Evolutionary conservation across 176 grass and related monocot species (phyloP).

Genomic region (Chloris gayana): DNA sequence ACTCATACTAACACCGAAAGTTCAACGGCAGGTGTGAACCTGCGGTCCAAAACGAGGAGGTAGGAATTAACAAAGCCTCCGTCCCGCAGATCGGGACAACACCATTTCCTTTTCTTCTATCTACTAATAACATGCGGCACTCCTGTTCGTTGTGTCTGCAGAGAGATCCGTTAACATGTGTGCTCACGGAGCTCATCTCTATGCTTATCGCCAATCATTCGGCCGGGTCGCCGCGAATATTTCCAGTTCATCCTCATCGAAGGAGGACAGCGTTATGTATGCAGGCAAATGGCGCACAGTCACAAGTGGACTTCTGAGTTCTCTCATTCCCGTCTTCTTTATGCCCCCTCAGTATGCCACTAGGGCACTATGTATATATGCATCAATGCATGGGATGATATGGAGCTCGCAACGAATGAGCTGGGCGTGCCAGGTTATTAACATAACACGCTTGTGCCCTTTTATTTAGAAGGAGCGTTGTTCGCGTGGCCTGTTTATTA

Average conservation of each 20-base stretch:
- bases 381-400: background rate
- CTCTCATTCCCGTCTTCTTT: background rate
- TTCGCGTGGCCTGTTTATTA: slow-evolving; percentile 34
- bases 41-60: background rate
- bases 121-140: background rate
- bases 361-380: background rate
- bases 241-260: slow-evolving; percentile 43
- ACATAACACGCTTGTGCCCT: background rate
- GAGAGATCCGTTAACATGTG: background rate
- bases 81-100: background rate
- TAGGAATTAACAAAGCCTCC: background rate
- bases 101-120: background rate
- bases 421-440: slow-evolving; percentile 17
- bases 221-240: slow-evolving; percentile 30
- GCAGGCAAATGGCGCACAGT: background rate
- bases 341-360: too few species aligned
- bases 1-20: slow-evolving; percentile 5
- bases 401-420: slow-evolving; percentile 14
- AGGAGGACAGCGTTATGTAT: slow-evolving; percentile 7
- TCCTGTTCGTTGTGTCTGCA: background rate
- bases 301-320: background rate
- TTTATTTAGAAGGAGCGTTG: slow-evolving; percentile 36
- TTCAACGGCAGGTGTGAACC: slow-evolving; percentile 31
- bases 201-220: background rate
- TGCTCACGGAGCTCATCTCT: background rate